Conservation (phyloP, 257 asterid species). For the Perilla frutescens region DNA sequence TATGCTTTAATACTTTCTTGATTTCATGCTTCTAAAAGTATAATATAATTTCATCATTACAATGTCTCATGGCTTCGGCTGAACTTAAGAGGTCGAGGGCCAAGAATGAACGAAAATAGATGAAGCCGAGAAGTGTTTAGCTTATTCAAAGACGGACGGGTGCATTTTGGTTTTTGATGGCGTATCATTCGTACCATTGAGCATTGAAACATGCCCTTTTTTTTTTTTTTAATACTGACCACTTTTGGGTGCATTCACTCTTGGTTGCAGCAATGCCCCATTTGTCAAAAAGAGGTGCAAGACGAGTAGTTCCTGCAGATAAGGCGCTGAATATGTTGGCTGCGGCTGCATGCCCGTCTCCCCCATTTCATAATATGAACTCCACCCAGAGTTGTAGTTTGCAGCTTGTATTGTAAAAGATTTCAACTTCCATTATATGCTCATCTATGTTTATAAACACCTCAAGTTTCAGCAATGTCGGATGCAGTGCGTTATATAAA, state of each 20-base stretch:
- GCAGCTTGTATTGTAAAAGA: constrained; percentile 28
- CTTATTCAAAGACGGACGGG: too few relatives aligned
- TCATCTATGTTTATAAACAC: constrained; percentile 28
- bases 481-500: constrained; percentile 10
- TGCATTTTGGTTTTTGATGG: too few relatives aligned
- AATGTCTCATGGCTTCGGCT: neutral
- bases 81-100: too few relatives aligned
- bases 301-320: constrained; percentile 48
- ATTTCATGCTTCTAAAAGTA: neutral
- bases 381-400: constrained; percentile 13
- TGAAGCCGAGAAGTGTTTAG: too few relatives aligned
- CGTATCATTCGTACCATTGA: too few relatives aligned
- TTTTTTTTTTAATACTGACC: neutral
- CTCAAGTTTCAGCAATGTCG: constrained; percentile 17
- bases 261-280: constrained; percentile 75
- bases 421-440: constrained; percentile 24
- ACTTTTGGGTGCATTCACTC: neutral
- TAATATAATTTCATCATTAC: neutral
- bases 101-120: too few relatives aligned
- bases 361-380: neutral
- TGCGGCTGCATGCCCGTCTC: neutral
- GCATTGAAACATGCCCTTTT: too few relatives aligned
- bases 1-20: neutral
- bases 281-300: constrained; percentile 77
- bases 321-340: neutral